Evolutionary conservation across 306 rosid species (phyloP).

Genomic region (Castanea crenata): DNA sequence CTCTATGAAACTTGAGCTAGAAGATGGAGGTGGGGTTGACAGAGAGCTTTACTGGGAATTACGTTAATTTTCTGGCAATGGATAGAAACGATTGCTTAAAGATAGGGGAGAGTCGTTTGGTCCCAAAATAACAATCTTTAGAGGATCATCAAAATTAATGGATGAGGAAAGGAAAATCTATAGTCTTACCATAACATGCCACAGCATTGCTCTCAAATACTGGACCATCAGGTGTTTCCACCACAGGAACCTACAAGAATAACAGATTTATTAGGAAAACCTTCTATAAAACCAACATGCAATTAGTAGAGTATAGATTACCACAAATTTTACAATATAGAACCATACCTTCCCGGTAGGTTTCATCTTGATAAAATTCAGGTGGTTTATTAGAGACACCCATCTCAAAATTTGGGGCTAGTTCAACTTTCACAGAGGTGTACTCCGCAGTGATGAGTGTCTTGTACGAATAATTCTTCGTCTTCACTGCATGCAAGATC

Average conservation of each 20-base stretch:
- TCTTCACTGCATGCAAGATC: conserved; percentile 53
- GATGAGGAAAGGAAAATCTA: background rate
- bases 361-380: conserved; percentile 62
- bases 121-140: background rate
- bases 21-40: too few species aligned
- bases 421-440: conserved; percentile 43
- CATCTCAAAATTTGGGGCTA: conserved; percentile 50
- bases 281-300: too few species aligned
- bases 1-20: too few species aligned
- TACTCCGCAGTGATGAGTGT: conserved; percentile 57
- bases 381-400: conserved; percentile 69
- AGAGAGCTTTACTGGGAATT: too few species aligned
- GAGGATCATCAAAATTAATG: background rate
- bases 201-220: conserved; percentile 42
- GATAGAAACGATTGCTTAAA: too few species aligned
- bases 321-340: background rate
- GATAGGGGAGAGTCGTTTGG: too few species aligned
- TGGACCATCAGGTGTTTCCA: too few species aligned
- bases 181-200: conserved; percentile 60
- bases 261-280: too few species aligned
- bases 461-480: conserved; percentile 58
- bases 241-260: too few species aligned
- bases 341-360: conserved; percentile 63
- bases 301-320: too few species aligned
- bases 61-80: too few species aligned